Base-by-base conservation (phyloP, 2,329 filamentous ascomycete genomes). In the Pestalotiopsis sp. region DNA sequence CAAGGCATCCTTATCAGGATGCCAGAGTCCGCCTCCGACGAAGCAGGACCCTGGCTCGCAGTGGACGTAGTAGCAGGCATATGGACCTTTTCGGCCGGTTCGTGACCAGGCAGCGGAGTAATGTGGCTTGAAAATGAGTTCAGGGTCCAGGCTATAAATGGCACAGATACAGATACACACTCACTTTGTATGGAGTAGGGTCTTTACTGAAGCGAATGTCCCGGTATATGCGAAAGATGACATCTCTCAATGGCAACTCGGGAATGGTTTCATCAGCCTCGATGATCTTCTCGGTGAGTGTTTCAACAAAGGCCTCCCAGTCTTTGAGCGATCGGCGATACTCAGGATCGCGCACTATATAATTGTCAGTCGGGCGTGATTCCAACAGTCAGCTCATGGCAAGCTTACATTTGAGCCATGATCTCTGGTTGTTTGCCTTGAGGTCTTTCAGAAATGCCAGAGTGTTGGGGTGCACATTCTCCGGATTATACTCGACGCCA, bases 1-100 rank as follows among this genome's bases (percentile, higher is more conserved):
- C 14, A 96, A 82, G n/a, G 90, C 84, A 4, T 83, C 81, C 1
- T 88, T 87, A 66, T 94, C 92, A 2, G 93, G 93, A 74, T 91
- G 88, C 93, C 93, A 97, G 17, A 97, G 82, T 1, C 95, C 94
- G 61, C 93, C 93, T 69, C 92, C 94, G 57, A 97, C 83, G 73
- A 95, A 92, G 76, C 89, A 91, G 65, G 86, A 83, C 2, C 84
- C 84, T 12, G 94, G 93, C 77, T 95, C 89, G 72, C 93, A 87
- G 78, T 97, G 94, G 23, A 97, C 82, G 81, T 97, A 97, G 82
- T 97, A 97, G 76, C 90, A 91, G 6, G 94, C 94, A 79, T 96
- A 97, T 11, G 92, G 91, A 0, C 93, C 93, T 80, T 97, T 97
- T 67, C 92, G 88, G 23, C 94, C 94, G 0, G 94, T 97, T 23